Conservation (phyloP, 345 rosid genomes). For the Populus euphratica region DNA sequence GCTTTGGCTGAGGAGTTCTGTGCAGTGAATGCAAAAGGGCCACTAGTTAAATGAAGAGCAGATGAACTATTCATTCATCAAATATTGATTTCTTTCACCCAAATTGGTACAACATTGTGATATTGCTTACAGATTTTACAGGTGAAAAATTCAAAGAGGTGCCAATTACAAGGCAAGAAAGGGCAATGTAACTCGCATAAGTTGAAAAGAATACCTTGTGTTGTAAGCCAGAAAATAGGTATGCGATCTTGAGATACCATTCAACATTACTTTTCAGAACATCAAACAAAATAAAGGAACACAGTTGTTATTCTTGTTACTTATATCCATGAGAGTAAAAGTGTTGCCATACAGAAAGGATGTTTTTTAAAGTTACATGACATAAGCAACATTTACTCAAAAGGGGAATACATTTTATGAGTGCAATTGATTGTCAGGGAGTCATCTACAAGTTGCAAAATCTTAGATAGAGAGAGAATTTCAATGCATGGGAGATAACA, state of each 20-base stretch:
- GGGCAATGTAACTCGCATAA: background rate
- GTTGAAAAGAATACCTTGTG: background rate
- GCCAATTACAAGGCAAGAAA: background rate
- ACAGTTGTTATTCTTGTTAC: background rate
- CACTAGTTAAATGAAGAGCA: background rate
- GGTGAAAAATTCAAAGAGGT: background rate
- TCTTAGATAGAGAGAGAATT: background rate
- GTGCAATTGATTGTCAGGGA: background rate
- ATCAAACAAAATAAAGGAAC: background rate
- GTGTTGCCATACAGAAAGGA: background rate
- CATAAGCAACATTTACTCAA: background rate
- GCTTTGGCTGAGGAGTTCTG: slow-evolving; percentile 48
- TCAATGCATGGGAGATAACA: background rate
- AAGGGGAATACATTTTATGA: background rate
- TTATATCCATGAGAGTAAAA: background rate
- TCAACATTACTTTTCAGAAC: background rate
- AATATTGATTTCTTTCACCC: background rate
- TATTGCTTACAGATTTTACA: background rate
- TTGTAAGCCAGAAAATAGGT: background rate
- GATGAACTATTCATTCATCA: background rate
- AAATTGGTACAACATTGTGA: background rate
- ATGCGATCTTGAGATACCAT: background rate
- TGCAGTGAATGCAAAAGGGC: background rate
- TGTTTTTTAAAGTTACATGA: background rate
- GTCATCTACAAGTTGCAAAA: background rate